These are phyloP conservation scores for Salicornia ramosissima DNA, from an alignment of 148 eudicot genomes.

Conservation along the genomic window DNA sequence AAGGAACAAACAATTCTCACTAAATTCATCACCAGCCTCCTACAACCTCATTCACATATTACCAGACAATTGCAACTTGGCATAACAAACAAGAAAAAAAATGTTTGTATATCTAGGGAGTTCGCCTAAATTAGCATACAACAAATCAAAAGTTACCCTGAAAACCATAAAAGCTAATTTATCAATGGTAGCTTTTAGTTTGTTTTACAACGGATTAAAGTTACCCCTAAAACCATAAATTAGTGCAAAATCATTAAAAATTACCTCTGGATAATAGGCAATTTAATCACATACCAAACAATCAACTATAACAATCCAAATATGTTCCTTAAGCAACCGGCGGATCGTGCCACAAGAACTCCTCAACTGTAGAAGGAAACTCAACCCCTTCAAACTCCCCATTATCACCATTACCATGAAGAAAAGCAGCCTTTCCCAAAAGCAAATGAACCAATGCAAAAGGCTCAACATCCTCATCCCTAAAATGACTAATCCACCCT, in stretches of 20 bases:
- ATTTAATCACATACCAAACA: neutral
- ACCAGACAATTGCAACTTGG: neutral
- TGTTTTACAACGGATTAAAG: too few species aligned
- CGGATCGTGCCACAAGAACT: slow-evolving; percentile 63
- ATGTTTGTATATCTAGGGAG: too few species aligned
- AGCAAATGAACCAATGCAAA: slow-evolving; percentile 72
- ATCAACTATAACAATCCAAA: neutral
- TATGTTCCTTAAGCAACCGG: slow-evolving; percentile 22
- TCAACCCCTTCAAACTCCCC: slow-evolving; percentile 33
- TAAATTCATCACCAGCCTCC: neutral
- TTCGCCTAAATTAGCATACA: too few species aligned
- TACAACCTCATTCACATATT: neutral
- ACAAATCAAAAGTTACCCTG: too few species aligned
- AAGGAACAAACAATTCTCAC: neutral
- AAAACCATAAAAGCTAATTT: too few species aligned
- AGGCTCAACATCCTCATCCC: slow-evolving; percentile 46
- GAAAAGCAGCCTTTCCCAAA: slow-evolving; percentile 58
- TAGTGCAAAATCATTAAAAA: too few species aligned
- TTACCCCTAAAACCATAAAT: too few species aligned
- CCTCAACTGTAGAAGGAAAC: slow-evolving; percentile 70
- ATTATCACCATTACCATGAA: slow-evolving; percentile 34
- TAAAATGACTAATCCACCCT: slow-evolving; percentile 63
- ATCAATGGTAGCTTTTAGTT: too few species aligned
- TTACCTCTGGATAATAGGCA: too few species aligned
- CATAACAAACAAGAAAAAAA: too few species aligned